Percentiles rank a stretch among this genome's conserved stretches.
Evolutionary conservation across 108 stramenopile species (phyloP).

Genomic region (Cylindrotheca fusiformis): DNA sequence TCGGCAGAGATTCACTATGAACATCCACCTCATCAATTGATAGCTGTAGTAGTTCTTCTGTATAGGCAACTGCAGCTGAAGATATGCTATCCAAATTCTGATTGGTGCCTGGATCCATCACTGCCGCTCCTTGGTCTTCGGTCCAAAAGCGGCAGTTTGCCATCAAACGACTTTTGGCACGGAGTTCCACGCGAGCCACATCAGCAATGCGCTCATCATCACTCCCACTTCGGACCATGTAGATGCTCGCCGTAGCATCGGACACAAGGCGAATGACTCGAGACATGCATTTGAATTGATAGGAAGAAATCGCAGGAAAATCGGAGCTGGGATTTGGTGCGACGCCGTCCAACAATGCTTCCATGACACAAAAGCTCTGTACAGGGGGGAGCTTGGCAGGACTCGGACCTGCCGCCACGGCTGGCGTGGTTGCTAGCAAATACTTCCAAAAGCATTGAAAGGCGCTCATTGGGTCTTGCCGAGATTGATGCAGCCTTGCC

Average conservation of each 20-base stretch:
- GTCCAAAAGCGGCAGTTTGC: not conserved
- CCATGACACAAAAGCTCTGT: slow-evolving; percentile 71
- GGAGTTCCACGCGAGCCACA: slow-evolving; percentile 46
- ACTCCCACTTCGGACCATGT: slow-evolving; percentile 25
- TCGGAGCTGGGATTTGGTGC: not conserved
- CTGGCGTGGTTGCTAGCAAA: slow-evolving; percentile 51
- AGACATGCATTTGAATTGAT: not conserved
- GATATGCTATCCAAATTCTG: not conserved
- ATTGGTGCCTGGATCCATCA: not conserved
- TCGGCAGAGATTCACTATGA: not conserved
- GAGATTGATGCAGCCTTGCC: slow-evolving; percentile 28
- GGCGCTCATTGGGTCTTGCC: slow-evolving; percentile 36
- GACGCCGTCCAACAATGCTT: slow-evolving; percentile 46
- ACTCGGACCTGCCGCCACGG: slow-evolving; percentile 47
- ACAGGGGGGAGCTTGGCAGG: slow-evolving; percentile 53
- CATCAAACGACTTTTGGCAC: slow-evolving; percentile 15
- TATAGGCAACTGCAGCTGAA: too few species aligned
- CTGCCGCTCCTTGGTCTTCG: not conserved
- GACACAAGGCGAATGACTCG: not conserved
- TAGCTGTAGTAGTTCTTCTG: not conserved
- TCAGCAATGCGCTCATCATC: slow-evolving; percentile 66
- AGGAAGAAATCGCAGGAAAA: not conserved
- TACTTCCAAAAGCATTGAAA: slow-evolving; percentile 50
- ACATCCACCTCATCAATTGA: not conserved
- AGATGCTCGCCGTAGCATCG: slow-evolving; percentile 35